Evolutionary conservation across 202 grass and related monocot species (phyloP).

Genomic region (Bolboschoenoplectus hybrid): DNA sequence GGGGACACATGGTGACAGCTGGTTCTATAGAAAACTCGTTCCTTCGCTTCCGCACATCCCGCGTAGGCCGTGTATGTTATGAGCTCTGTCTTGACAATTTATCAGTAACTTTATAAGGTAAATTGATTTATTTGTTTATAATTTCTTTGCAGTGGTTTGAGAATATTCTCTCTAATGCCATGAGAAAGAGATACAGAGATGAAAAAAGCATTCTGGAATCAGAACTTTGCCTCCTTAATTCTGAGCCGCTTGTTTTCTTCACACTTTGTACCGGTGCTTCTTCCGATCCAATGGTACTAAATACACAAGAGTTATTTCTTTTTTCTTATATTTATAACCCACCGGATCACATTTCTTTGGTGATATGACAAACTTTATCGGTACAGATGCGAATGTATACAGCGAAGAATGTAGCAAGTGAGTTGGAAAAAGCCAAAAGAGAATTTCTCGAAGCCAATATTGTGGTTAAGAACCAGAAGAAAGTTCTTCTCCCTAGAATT

Average conservation of each 20-base stretch:
- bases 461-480: conserved; percentile 70
- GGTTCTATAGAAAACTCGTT: conserved; percentile 79
- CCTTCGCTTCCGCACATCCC: conserved; percentile 64
- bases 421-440: conserved; percentile 84
- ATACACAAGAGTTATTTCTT: neutral
- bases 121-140: conserved; percentile 1
- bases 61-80: conserved; percentile 66
- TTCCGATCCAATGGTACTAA: conserved; percentile 79
- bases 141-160: conserved; percentile 76
- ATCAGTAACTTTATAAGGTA: neutral
- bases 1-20: conserved; percentile 72
- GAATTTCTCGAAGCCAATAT: conserved; percentile 80
- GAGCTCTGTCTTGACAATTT: conserved; percentile 9
- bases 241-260: conserved; percentile 75
- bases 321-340: neutral
- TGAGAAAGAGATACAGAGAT: conserved; percentile 72
- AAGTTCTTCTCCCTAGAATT: conserved; percentile 74
- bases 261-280: conserved; percentile 81
- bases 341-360: neutral
- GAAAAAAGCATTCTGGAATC: conserved; percentile 85
- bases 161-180: conserved; percentile 67
- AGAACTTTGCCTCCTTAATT: conserved; percentile 65
- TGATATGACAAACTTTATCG: conserved; percentile 1
- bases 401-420: conserved; percentile 70
- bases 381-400: conserved; percentile 84